Evolutionary conservation across 371 early-diverging fungal species (phyloP).

Genomic region (Mortierella sp.): DNA sequence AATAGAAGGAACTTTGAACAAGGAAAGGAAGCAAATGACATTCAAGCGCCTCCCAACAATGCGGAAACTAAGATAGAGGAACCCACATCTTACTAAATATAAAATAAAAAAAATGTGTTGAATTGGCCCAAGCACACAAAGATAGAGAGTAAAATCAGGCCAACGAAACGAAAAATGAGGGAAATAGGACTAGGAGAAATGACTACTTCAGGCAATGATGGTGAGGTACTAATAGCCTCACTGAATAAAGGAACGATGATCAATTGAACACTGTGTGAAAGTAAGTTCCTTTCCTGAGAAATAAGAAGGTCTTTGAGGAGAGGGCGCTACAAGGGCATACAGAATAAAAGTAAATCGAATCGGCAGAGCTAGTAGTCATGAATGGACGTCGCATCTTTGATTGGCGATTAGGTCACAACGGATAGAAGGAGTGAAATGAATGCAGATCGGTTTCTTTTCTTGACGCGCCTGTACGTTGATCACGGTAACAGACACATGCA

Average conservation of each 20-base stretch:
- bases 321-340: neutral
- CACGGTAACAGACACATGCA: too few species aligned
- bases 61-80: too few species aligned
- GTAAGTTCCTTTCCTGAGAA: neutral
- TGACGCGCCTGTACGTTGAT: too few species aligned
- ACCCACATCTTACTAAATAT: too few species aligned
- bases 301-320: neutral
- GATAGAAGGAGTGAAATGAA: too few species aligned
- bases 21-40: neutral
- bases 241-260: neutral
- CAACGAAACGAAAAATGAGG: neutral
- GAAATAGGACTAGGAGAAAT: neutral
- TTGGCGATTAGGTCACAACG: too few species aligned
- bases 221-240: neutral
- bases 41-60: conserved; percentile 6
- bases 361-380: too few species aligned
- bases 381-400: too few species aligned
- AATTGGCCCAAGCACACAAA: neutral
- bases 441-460: too few species aligned
- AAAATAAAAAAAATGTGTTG: neutral
- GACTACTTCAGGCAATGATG: neutral
- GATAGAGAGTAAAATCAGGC: neutral
- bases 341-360: neutral
- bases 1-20: neutral
- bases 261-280: neutral